A percentile compares a stretch with the other conserved stretches of the same genome.
These are phyloP conservation scores for Aspergillus brasiliensis DNA, from an alignment of 2,329 filamentous ascomycete genomes.

Conservation along the genomic window DNA sequence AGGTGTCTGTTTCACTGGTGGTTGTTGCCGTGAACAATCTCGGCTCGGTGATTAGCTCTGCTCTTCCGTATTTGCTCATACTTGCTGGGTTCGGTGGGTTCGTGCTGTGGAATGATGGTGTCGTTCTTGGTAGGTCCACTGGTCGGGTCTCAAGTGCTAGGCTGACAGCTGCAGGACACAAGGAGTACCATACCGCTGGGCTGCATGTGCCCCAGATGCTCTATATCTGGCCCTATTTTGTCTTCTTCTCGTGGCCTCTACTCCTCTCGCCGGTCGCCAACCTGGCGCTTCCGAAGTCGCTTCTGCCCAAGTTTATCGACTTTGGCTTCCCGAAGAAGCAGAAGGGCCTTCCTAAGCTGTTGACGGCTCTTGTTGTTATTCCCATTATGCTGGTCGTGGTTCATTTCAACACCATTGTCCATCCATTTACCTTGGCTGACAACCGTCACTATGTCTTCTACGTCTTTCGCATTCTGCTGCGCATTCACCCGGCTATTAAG, in stretches of 20 bases:
- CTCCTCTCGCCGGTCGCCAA: constrained; percentile 59
- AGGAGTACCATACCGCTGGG: constrained; percentile 88
- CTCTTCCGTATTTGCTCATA: constrained; percentile 61
- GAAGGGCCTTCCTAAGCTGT: constrained; percentile 41
- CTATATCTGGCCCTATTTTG: constrained; percentile 88
- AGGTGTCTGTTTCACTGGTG: constrained; percentile 63
- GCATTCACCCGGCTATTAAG: constrained; percentile 63
- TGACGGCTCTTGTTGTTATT: constrained; percentile 39
- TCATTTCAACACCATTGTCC: constrained; percentile 85
- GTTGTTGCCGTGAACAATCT: constrained; percentile 56
- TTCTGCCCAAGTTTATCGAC: constrained; percentile 38
- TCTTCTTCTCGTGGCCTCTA: constrained; percentile 86
- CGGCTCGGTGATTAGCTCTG: constrained; percentile 39
- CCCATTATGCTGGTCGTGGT: constrained; percentile 56
- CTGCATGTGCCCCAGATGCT: constrained; percentile 90
- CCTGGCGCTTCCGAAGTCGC: constrained; percentile 33
- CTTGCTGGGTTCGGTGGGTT: constrained; percentile 71
- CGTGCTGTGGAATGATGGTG: constrained; percentile 83
- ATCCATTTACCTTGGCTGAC: constrained; percentile 94
- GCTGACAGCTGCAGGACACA: constrained; percentile 67
- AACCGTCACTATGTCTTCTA: constrained; percentile 99
- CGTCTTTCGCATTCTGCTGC: constrained; percentile 81
- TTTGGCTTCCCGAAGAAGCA: constrained; percentile 36
- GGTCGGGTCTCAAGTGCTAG: background rate
- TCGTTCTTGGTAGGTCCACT: constrained; percentile 73